phyloP scores from a whole-genome alignment of 2,329 filamentous ascomycete genomes.

The Alternaria incomplexa region DNA sequence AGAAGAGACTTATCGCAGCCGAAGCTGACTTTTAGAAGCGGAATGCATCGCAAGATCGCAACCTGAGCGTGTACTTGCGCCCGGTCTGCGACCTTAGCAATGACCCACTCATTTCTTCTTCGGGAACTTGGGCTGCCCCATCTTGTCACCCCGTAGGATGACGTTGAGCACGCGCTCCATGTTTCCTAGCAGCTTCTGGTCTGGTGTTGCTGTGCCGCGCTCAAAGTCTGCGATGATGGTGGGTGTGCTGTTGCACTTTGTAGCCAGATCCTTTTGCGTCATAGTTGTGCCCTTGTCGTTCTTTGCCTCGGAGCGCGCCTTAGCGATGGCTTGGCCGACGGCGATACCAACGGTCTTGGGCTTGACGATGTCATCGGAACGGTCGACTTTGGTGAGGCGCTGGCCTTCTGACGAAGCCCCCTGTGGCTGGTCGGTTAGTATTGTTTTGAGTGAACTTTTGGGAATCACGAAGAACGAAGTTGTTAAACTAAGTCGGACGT shows the following conservation, averaged over 20 bases:
- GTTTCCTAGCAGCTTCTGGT: slow-evolving; percentile 78
- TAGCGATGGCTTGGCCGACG: slow-evolving; percentile 82
- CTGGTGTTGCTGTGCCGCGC: slow-evolving; percentile 75
- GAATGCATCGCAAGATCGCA: background rate
- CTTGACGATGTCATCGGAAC: slow-evolving; percentile 95
- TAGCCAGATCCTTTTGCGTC: slow-evolving; percentile 88
- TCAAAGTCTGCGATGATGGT: slow-evolving; percentile 84
- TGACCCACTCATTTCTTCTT: slow-evolving; percentile 61
- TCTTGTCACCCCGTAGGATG: slow-evolving; percentile 83
- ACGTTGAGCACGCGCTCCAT: slow-evolving; percentile 89
- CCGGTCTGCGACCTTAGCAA: background rate
- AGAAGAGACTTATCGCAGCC: slow-evolving; percentile 19
- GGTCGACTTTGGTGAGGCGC: slow-evolving; percentile 96
- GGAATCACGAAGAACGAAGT: background rate
- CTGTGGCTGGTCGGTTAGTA: slow-evolving; percentile 21
- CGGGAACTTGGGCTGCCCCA: slow-evolving; percentile 81
- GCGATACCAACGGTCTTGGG: slow-evolving; percentile 81
- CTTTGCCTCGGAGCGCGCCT: slow-evolving; percentile 78
- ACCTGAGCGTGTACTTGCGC: background rate
- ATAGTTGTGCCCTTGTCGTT: slow-evolving; percentile 75
- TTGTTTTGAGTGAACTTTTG: background rate
- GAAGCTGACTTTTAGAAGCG: background rate
- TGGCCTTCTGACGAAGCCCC: slow-evolving; percentile 74
- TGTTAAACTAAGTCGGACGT: background rate
- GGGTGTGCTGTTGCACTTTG: slow-evolving; percentile 86